Conservation (phyloP, 208 protist genomes). For the Acanthamoeba triangularis region DNA sequence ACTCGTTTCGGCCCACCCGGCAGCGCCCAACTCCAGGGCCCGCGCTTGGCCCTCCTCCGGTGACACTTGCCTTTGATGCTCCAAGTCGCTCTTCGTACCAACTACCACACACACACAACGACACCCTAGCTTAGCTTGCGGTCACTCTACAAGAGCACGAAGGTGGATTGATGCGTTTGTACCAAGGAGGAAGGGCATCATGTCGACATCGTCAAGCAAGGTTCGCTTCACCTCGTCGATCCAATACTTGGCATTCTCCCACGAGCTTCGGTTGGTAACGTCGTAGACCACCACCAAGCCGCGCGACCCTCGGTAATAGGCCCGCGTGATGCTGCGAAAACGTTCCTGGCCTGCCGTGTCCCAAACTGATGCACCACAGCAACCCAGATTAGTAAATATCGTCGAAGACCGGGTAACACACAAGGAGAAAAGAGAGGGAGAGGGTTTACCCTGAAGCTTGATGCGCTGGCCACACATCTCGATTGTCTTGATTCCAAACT, state of each 20-base stretch:
- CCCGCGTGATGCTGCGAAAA: slow-evolving; percentile 65
- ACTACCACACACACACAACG: not conserved
- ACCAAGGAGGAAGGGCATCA: not conserved
- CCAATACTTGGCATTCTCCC: not conserved
- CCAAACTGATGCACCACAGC: slow-evolving; percentile 90
- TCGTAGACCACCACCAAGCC: not conserved
- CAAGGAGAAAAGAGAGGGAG: not conserved
- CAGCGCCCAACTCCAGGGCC: not conserved
- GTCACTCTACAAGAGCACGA: too few relatives aligned
- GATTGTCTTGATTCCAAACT: slow-evolving; percentile 95
- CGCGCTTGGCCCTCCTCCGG: not conserved
- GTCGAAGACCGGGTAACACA: too few relatives aligned
- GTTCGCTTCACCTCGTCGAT: not conserved
- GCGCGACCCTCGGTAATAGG: not conserved
- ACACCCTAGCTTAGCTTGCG: too few relatives aligned
- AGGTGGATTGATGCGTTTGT: too few relatives aligned
- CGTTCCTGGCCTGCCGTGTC: slow-evolving; percentile 95
- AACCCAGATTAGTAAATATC: not conserved
- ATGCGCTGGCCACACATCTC: slow-evolving; percentile 91
- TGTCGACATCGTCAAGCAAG: not conserved
- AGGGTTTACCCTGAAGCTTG: slow-evolving; percentile 95
- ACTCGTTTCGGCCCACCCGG: not conserved
- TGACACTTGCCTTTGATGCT: not conserved
- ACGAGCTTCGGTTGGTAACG: not conserved
- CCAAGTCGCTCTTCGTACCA: not conserved